Conservation (phyloP, 1,284 basidiomycete species). For the Heliocybe sulcata region DNA sequence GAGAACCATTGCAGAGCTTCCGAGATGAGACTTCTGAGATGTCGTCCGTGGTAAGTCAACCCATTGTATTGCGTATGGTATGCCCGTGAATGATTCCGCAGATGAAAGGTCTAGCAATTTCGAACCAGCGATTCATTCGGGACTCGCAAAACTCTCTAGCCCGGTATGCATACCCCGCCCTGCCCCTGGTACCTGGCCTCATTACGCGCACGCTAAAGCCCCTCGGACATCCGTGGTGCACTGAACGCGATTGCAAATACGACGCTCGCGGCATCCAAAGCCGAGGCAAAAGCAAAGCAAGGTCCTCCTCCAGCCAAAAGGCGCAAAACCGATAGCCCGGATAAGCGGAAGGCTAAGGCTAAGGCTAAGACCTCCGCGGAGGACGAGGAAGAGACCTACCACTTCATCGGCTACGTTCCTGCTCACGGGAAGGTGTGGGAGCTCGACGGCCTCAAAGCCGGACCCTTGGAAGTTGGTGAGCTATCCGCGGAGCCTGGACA, state of each 20-base stretch:
- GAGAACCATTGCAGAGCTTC: slow-evolving; percentile 35
- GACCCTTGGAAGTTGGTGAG: slow-evolving; percentile 55
- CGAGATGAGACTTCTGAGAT: slow-evolving; percentile 42
- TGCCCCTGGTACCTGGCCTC: not conserved
- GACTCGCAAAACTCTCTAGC: slow-evolving; percentile 51
- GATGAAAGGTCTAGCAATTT: slow-evolving; percentile 58
- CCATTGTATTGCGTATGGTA: not conserved
- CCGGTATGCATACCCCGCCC: slow-evolving; percentile 27
- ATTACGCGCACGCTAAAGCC: slow-evolving; percentile 24
- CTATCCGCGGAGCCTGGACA: slow-evolving; percentile 16
- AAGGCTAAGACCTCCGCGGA: slow-evolving; percentile 15
- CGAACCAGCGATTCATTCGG: slow-evolving; percentile 43
- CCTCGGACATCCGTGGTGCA: slow-evolving; percentile 49
- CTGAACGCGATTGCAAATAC: slow-evolving; percentile 34
- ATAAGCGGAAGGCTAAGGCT: slow-evolving; percentile 18
- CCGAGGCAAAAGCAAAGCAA: slow-evolving; percentile 11
- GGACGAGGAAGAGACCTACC: slow-evolving; percentile 40
- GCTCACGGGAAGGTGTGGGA: slow-evolving; percentile 58
- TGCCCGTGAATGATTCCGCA: slow-evolving; percentile 13
- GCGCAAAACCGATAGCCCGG: slow-evolving; percentile 22
- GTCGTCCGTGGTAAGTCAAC: slow-evolving; percentile 40
- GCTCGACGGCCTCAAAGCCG: slow-evolving; percentile 33
- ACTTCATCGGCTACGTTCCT: slow-evolving; percentile 60
- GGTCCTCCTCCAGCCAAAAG: slow-evolving; percentile 31
- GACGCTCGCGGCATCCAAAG: slow-evolving; percentile 32